phyloP scores from a whole-genome alignment of 2,329 filamentous ascomycete genomes.

The Botrytis galanthina region DNA sequence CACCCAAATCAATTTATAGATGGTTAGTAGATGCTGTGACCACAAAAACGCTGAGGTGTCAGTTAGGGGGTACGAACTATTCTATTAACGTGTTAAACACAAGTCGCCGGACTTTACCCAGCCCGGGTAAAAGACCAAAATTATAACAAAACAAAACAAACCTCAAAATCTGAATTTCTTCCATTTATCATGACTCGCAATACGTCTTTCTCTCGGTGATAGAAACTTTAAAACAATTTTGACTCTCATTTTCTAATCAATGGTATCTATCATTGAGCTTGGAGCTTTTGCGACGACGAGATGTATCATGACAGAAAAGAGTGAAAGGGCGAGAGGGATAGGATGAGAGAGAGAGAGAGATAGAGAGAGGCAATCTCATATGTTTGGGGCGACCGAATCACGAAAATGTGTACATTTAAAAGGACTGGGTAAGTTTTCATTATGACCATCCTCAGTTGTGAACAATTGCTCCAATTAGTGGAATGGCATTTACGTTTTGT shows the following conservation, averaged over 20 bases:
- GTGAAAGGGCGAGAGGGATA: not conserved
- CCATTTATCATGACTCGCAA: not conserved
- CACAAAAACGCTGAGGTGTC: not conserved
- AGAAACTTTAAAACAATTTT: not conserved
- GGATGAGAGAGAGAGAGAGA: not conserved
- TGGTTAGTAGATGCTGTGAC: not conserved
- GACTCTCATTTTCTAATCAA: not conserved
- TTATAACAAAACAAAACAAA: not conserved
- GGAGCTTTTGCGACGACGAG: not conserved
- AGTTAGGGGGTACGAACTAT: not conserved
- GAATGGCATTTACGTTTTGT: not conserved
- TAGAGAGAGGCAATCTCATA: not conserved
- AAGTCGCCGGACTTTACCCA: not conserved
- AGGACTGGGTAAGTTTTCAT: rapidly evolving
- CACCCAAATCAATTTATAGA: not conserved
- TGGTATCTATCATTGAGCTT: not conserved
- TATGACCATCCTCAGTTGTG: not conserved
- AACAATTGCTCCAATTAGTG: not conserved
- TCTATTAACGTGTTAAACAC: not conserved
- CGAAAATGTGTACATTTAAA: not conserved
- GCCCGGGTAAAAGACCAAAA: not conserved
- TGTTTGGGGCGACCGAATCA: not conserved
- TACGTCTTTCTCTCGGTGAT: not conserved
- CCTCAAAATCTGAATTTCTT: not conserved
- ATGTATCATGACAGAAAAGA: not conserved